Evolutionary conservation across 331 rosid genomes (phyloP).

Genomic region (Quercus phellos): DNA sequence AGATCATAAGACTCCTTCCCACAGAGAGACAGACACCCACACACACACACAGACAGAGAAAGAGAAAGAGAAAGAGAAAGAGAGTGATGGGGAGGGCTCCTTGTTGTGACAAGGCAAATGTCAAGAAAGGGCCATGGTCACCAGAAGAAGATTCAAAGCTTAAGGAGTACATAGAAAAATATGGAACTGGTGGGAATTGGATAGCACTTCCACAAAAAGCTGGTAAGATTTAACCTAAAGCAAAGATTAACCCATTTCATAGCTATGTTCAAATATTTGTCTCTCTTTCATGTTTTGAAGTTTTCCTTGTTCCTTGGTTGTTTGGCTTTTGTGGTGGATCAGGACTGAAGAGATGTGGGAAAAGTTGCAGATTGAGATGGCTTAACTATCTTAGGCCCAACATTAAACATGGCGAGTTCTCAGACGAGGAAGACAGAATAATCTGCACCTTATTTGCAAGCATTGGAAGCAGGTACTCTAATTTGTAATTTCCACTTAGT

Average conservation of each 20-base stretch:
- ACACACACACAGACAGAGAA: slow-evolving; percentile 1
- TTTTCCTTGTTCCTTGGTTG: neutral
- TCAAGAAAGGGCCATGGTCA: slow-evolving; percentile 98
- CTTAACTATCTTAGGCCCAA: slow-evolving; percentile 92
- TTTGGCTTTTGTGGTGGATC: slow-evolving; percentile 7
- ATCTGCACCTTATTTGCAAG: slow-evolving; percentile 73
- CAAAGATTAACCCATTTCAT: neutral
- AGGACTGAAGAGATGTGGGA: slow-evolving; percentile 92
- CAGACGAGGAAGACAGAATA: slow-evolving; percentile 88
- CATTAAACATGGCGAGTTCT: slow-evolving; percentile 88
- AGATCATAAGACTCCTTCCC: slow-evolving; percentile 8
- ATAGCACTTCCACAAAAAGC: slow-evolving; percentile 95
- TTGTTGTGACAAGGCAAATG: slow-evolving; percentile 91
- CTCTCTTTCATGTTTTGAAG: neutral
- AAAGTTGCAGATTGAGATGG: slow-evolving; percentile 96
- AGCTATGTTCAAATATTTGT: neutral
- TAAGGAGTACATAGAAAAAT: slow-evolving; percentile 61
- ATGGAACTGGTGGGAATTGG: slow-evolving; percentile 95
- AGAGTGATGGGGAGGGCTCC: slow-evolving; percentile 91
- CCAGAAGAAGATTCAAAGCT: slow-evolving; percentile 91
- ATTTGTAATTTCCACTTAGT: neutral
- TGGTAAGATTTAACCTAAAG: slow-evolving; percentile 36
- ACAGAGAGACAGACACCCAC: slow-evolving; percentile 8
- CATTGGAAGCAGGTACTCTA: slow-evolving; percentile 83
- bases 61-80: neutral